These are phyloP conservation scores for Fusarium sp. DNA, from an alignment of 2,329 filamentous ascomycete genomes.

Conservation along the genomic window DNA sequence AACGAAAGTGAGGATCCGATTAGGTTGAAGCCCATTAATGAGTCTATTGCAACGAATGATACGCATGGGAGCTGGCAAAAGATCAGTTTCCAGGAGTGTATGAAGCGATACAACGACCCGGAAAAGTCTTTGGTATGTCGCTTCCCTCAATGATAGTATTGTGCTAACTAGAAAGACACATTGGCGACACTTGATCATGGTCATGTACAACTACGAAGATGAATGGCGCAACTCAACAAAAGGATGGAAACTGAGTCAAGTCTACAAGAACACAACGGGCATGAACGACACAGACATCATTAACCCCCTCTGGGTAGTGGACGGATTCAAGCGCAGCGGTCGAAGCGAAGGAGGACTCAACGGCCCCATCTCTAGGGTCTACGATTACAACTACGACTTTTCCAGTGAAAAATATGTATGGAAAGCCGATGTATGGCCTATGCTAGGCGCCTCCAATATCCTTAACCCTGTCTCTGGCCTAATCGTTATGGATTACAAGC, in stretches of 20 bases:
- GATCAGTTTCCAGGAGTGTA: background rate
- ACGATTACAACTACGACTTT: no score
- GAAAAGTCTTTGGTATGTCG: background rate
- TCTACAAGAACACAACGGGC: constrained; percentile 5
- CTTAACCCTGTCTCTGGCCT: constrained; percentile 8
- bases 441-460: background rate
- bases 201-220: constrained; percentile 18
- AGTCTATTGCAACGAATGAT: background rate
- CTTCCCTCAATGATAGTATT: rapidly evolving
- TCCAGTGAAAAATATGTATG: no score
- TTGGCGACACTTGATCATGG: constrained; percentile 23
- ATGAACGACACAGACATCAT: background rate
- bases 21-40: background rate
- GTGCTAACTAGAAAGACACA: constrained; percentile 6
- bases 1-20: no score
- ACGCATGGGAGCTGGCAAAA: background rate
- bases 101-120: constrained; percentile 20
- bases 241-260: constrained; percentile 26
- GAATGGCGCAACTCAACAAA: background rate
- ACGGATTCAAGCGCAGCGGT: constrained; percentile 4
- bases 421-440: rapidly evolving
- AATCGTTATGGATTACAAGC: background rate
- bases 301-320: constrained; percentile 17
- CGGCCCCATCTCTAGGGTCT: no score
- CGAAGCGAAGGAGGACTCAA: no score